Evolutionary conservation across 208 protist species (phyloP).

Genomic region (Acanthamoeba castellanii): DNA sequence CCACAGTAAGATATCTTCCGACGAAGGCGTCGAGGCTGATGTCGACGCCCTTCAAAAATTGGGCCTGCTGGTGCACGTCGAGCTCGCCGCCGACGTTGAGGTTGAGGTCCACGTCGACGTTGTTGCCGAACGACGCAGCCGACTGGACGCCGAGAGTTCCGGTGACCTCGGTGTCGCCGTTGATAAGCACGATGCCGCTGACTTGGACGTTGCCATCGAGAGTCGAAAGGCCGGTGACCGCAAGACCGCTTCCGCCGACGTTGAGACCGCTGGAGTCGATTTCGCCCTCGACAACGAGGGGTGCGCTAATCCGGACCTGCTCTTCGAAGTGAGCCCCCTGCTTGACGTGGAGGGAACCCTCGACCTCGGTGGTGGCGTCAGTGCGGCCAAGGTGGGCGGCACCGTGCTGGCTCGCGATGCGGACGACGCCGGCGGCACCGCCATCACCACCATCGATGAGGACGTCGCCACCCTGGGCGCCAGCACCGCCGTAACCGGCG

Average conservation of each 20-base stretch:
- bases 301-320: not conserved
- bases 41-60: constrained; percentile 39
- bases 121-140: constrained; percentile 1
- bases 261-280: not conserved
- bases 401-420: not conserved
- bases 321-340: not conserved
- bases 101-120: constrained; percentile 40
- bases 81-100: constrained; percentile 63
- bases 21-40: constrained; percentile 3
- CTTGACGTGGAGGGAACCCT: constrained; percentile 52
- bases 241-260: not conserved
- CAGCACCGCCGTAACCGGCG: constrained; percentile 36
- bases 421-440: not conserved
- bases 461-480: constrained; percentile 26
- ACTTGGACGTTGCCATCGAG: constrained; percentile 34
- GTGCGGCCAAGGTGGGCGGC: constrained; percentile 21
- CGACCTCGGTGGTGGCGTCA: constrained; percentile 1
- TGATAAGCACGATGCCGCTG: constrained; percentile 13
- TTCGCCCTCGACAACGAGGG: not conserved
- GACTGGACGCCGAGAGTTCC: constrained; percentile 26
- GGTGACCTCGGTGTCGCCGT: constrained; percentile 21
- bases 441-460: constrained; percentile 41
- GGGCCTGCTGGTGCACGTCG: constrained; percentile 13
- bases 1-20: constrained; percentile 27
- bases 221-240: not conserved